Conservation (phyloP, 2,329 filamentous ascomycete genomes). For the Grosmannia clavigera region DNA sequence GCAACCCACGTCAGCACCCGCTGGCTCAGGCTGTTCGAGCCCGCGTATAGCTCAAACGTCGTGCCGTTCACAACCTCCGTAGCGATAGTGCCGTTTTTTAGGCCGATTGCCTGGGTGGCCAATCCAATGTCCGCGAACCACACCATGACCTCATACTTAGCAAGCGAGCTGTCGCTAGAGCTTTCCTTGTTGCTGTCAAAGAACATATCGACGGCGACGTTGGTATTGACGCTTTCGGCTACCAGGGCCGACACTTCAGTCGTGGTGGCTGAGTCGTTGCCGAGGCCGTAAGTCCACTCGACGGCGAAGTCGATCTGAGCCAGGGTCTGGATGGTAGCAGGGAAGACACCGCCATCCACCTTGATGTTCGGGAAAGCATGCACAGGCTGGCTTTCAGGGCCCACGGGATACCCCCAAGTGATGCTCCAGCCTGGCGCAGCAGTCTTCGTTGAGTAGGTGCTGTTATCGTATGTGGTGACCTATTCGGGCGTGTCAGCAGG, state of each 20-base stretch:
- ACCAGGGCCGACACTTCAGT: conserved; percentile 23
- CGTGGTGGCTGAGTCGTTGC: conserved; percentile 24
- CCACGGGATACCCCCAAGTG: conserved; percentile 39
- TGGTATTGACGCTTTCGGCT: conserved; percentile 31
- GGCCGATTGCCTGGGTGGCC: conserved; percentile 35
- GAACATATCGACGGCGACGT: conserved; percentile 49
- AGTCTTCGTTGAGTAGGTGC: conserved; percentile 32
- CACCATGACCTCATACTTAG: conserved; percentile 43
- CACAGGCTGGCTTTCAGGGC: conserved; percentile 29
- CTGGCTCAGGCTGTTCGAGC: conserved; percentile 27
- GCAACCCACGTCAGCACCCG: conserved; percentile 39
- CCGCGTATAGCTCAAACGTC: conserved; percentile 30
- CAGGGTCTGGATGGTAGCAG: conserved; percentile 26
- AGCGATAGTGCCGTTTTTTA: conserved; percentile 17
- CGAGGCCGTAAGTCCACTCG: conserved; percentile 36
- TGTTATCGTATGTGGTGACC: conserved; percentile 37
- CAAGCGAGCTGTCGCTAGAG: conserved; percentile 26
- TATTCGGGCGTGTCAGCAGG: conserved; percentile 12
- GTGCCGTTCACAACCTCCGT: conserved; percentile 27
- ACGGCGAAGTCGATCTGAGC: conserved; percentile 29
- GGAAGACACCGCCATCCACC: conserved; percentile 30
- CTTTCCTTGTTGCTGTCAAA: conserved; percentile 31
- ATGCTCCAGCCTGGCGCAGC: conserved; percentile 36
- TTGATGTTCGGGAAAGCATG: conserved; percentile 44
- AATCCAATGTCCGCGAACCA: conserved; percentile 38